phyloP scores from a whole-genome alignment of 2,329 filamentous ascomycete species.

The Ceratocystis albifundus region DNA sequence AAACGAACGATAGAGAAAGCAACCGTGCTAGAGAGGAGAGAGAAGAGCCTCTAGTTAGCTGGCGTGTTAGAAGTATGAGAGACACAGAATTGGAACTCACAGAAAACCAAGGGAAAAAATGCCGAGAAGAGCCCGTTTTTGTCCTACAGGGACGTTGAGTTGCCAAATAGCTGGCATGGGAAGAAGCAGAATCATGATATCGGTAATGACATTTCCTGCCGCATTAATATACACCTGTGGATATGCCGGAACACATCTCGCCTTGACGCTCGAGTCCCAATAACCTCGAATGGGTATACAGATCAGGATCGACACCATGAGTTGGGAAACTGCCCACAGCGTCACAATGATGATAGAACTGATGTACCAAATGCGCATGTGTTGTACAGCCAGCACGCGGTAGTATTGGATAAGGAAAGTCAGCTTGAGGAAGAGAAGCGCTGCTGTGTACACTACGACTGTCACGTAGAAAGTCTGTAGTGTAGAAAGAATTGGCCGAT shows the following conservation, averaged over 20 bases:
- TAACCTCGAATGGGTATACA: conserved; percentile 28
- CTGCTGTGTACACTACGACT: conserved; percentile 29
- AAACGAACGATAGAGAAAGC: conserved; percentile 26
- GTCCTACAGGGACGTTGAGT: conserved; percentile 25
- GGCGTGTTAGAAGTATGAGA: not conserved
- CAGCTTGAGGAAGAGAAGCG: conserved; percentile 29
- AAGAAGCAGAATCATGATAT: conserved; percentile 27
- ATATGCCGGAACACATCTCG: conserved; percentile 25
- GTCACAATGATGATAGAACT: conserved; percentile 27
- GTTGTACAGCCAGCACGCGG: conserved; percentile 29
- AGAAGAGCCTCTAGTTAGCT: conserved; percentile 10
- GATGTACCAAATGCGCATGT: conserved; percentile 27
- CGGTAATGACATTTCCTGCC: conserved; percentile 27
- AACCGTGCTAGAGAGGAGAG: conserved; percentile 22
- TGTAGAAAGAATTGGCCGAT: not conserved
- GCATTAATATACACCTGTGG: conserved; percentile 27
- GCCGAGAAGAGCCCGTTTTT: conserved; percentile 26
- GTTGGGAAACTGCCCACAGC: conserved; percentile 27
- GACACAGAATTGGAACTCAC: conserved; percentile 22
- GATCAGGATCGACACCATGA: conserved; percentile 26
- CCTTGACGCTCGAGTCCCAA: conserved; percentile 26
- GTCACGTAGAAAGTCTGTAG: conserved; percentile 28
- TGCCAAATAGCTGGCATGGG: conserved; percentile 27
- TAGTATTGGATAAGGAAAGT: conserved; percentile 33
- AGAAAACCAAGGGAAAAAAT: conserved; percentile 29